Base-by-base conservation (phyloP, 2,329 filamentous ascomycete genomes). In the Trichoderma oligosporum region DNA sequence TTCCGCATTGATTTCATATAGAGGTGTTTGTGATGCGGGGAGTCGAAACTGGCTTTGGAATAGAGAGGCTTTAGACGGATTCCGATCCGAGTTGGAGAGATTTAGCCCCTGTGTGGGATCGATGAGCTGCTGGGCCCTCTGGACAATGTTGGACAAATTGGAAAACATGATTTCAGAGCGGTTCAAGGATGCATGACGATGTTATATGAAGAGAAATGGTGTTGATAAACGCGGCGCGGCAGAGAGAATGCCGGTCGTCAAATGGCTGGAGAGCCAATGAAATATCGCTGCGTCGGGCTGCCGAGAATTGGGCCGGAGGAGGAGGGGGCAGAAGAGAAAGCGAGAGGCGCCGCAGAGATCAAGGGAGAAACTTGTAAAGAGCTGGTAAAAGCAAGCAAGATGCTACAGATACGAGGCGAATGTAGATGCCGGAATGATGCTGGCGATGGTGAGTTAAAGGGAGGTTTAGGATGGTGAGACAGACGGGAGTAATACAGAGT, bases 1-100 rank as follows among this genome's bases (percentile, higher is more conserved):
- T 78, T 99, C 94, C 68, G 94, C 92, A 60, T 89, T 91, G 75
- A 99, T 97, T 78, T 99, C 94, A 76, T 95, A 91, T 58, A 97
- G 82, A 56, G 94, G 94, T 61, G 89, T 92, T 75, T 99, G 93
- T 36, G 90, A 88, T 68, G 91, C 85, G 44, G 94, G 94, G 31
- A 99, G 87, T 64, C 94, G 90, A 78, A 99, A 99, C 75, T 99
- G 94, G 72, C 88, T 87, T 76, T 94, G 91, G 77, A 97, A 99
- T 59, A 97, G 84, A 51, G 88, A 87, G 56, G 91, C 86, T 77
- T 97, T 97, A 69, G 92, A 93, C 48, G 92, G 91, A 70, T 90
- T 88, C 62, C 83, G 83, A 73, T 94, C 89, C 59, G 87, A 84
- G 67, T 85, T 82, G 64, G 86, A 84, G 59, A 89, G 81, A 64